Conservation (phyloP, 441 rosid genomes). For the Capsella rubella region DNA sequence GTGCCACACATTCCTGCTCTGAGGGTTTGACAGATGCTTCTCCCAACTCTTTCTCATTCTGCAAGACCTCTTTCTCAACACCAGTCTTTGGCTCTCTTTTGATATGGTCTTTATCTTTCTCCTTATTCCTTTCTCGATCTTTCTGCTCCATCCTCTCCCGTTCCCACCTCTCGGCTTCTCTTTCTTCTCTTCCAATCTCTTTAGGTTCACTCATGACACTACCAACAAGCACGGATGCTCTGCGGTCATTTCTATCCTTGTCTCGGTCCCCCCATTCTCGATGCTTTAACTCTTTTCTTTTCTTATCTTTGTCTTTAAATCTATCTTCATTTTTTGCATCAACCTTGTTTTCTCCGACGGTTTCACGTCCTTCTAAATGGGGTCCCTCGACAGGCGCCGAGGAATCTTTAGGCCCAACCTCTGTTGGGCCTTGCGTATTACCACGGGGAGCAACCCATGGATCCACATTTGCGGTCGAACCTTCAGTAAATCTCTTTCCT, state of each 20-base stretch:
- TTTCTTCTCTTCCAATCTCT: slow-evolving; percentile 80
- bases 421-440: slow-evolving; percentile 63
- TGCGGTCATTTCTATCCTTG: slow-evolving; percentile 86
- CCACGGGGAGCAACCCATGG: slow-evolving; percentile 69
- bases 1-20: slow-evolving; percentile 63
- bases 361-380: slow-evolving; percentile 70
- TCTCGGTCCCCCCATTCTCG: slow-evolving; percentile 95
- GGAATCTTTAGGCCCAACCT: slow-evolving; percentile 68
- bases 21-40: slow-evolving; percentile 66
- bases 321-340: slow-evolving; percentile 84
- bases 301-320: slow-evolving; percentile 90
- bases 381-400: slow-evolving; percentile 64
- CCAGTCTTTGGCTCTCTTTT: slow-evolving; percentile 76
- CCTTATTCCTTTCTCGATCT: slow-evolving; percentile 84
- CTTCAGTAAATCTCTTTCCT: slow-evolving; percentile 79
- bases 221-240: slow-evolving; percentile 62
- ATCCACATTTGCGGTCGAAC: slow-evolving; percentile 62
- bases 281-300: slow-evolving; percentile 82
- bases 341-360: slow-evolving; percentile 85
- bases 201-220: slow-evolving; percentile 65
- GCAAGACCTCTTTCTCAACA: slow-evolving; percentile 67
- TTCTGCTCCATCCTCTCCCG: slow-evolving; percentile 87
- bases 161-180: slow-evolving; percentile 88
- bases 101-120: slow-evolving; percentile 78
- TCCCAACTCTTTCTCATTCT: slow-evolving; percentile 70